Percentiles rank a stretch among this genome's conserved stretches.
phyloP scores from a whole-genome alignment of 1,284 basidiomycete genomes.

The Megacollybia platyphylla region DNA sequence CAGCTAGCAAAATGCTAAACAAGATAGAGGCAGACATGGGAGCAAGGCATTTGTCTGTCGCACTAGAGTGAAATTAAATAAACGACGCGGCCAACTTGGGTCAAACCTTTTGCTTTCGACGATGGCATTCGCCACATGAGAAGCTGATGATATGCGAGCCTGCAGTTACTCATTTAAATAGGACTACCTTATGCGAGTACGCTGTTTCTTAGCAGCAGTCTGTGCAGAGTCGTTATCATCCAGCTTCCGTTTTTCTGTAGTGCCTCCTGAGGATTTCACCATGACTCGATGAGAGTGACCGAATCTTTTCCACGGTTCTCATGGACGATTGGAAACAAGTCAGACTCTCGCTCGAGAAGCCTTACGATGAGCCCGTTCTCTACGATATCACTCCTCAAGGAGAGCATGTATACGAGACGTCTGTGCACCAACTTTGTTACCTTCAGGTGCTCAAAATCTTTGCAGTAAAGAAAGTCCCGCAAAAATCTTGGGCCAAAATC shows the following conservation, averaged over 20 bases:
- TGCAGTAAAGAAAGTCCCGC: slow-evolving; percentile 41
- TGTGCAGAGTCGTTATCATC: slow-evolving; percentile 41
- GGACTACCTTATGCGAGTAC: slow-evolving; percentile 61
- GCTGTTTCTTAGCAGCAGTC: slow-evolving; percentile 48
- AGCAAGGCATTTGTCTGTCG: slow-evolving; percentile 70
- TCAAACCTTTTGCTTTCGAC: slow-evolving; percentile 67
- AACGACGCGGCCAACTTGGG: slow-evolving; percentile 3
- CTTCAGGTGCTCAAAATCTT: slow-evolving; percentile 9
- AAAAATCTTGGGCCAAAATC: slow-evolving; percentile 42
- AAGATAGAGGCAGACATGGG: slow-evolving; percentile 42
- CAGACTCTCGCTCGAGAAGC: slow-evolving; percentile 58
- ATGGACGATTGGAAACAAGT: slow-evolving; percentile 42
- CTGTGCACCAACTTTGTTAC: slow-evolving; percentile 15
- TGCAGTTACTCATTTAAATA: background rate
- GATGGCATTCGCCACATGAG: slow-evolving; percentile 78
- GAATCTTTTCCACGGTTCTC: background rate
- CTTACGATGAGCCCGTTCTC: slow-evolving; percentile 63
- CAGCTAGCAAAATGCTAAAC: background rate
- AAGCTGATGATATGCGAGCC: slow-evolving; percentile 32
- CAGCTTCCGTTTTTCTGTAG: slow-evolving; percentile 35
- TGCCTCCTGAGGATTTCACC: slow-evolving; percentile 20
- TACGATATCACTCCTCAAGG: slow-evolving; percentile 62
- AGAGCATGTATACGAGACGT: slow-evolving; percentile 57
- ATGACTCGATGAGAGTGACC: slow-evolving; percentile 9
- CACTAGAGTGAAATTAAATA: slow-evolving; percentile 34